A percentile compares a stretch with the other conserved stretches of the same genome.
These are phyloP conservation scores for Botryosphaeria dothidea DNA, from an alignment of 2,329 filamentous ascomycete genomes.

Conservation along the genomic window DNA sequence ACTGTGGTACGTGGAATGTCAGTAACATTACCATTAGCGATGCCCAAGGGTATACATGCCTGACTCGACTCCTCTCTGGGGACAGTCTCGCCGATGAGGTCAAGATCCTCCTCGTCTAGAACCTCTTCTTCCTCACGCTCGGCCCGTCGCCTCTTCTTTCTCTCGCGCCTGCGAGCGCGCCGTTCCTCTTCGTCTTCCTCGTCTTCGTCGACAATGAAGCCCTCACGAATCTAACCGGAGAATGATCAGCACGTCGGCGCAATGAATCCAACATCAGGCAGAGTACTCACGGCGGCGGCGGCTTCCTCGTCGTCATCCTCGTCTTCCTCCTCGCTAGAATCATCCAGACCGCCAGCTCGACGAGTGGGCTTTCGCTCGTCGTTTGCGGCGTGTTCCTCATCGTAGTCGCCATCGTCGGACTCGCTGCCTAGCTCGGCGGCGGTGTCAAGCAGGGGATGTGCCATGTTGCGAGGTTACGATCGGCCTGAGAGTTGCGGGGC, in stretches of 20 bases:
- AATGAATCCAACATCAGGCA: constrained; percentile 20
- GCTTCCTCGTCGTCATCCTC: constrained; percentile 37
- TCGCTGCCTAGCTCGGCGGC: constrained; percentile 79
- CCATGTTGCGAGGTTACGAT: constrained; percentile 14
- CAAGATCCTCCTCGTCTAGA: constrained; percentile 93
- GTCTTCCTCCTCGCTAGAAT: constrained; percentile 43
- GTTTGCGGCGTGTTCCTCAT: constrained; percentile 22
- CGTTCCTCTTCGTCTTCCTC: constrained; percentile 70
- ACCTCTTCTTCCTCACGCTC: constrained; percentile 85
- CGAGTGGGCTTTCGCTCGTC: constrained; percentile 32
- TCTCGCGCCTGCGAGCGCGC: constrained; percentile 59
- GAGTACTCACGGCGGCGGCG: constrained; percentile 23
- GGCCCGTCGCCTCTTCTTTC: constrained; percentile 72
- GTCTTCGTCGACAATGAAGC: constrained; percentile 94
- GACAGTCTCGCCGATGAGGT: constrained; percentile 52
- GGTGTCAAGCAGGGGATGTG: constrained; percentile 67
- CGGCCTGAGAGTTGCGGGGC: neutral
- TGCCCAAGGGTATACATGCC: neutral
- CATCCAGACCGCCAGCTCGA: constrained; percentile 35
- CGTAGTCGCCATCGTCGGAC: constrained; percentile 42
- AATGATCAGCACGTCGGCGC: neutral
- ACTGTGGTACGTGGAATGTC: constrained; percentile 51
- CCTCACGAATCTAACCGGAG: constrained; percentile 73
- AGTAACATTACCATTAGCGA: neutral
- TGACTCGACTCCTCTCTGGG: constrained; percentile 7